Percentiles rank a stretch among this genome's conserved stretches.
Conservation (phyloP, 257 asterid genomes). For the Verbena officinalis region DNA sequence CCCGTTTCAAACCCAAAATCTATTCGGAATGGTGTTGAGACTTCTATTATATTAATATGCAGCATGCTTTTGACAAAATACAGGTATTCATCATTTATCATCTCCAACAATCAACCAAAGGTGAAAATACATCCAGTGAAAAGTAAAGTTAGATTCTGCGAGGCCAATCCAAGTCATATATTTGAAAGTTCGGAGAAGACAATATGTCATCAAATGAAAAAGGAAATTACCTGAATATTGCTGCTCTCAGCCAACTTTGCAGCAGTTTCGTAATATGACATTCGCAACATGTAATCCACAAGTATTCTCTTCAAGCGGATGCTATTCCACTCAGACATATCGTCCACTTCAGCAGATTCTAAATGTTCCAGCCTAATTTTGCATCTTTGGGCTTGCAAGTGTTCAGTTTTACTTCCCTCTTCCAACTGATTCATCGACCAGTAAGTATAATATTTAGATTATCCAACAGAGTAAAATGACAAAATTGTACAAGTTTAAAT, state of each 20-base stretch:
- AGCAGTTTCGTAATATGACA: slow-evolving; percentile 95
- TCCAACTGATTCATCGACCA: slow-evolving; percentile 66
- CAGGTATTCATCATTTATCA: slow-evolving; percentile 9
- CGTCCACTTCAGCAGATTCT: slow-evolving; percentile 80
- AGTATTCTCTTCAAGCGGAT: slow-evolving; percentile 84
- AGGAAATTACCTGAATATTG: slow-evolving; percentile 69
- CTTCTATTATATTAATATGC: slow-evolving; percentile 8
- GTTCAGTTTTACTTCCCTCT: slow-evolving; percentile 80
- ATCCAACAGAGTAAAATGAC: slow-evolving; percentile 10
- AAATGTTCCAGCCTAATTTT: slow-evolving; percentile 82
- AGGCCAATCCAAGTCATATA: slow-evolving; percentile 16
- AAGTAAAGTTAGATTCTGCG: neutral
- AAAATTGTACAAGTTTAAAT: slow-evolving; percentile 10
- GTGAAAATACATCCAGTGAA: slow-evolving; percentile 4
- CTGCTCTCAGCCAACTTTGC: slow-evolving; percentile 81
- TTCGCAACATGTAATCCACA: slow-evolving; percentile 93
- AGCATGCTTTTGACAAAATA: slow-evolving; percentile 12
- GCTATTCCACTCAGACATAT: slow-evolving; percentile 65
- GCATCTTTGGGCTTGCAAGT: slow-evolving; percentile 93
- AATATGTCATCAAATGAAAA: slow-evolving; percentile 15
- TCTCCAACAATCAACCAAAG: slow-evolving; percentile 16
- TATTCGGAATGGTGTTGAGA: slow-evolving; percentile 13
- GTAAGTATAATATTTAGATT: neutral
- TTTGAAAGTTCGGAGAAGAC: slow-evolving; percentile 8
- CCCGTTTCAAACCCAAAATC: slow-evolving; percentile 16